These are phyloP conservation scores for Prinsepia uniflora DNA, from an alignment of 306 rosid genomes.

Conservation along the genomic window DNA sequence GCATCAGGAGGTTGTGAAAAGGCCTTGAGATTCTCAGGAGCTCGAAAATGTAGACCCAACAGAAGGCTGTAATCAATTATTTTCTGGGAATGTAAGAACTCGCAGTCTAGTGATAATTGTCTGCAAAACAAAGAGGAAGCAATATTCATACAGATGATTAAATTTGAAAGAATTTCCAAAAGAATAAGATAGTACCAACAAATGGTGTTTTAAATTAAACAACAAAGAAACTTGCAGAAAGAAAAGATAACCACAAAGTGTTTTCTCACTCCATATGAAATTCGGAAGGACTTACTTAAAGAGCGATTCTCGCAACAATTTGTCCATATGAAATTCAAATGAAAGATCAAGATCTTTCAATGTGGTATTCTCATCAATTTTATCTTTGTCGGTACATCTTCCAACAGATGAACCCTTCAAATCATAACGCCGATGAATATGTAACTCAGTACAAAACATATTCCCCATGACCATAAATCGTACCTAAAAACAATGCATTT, in stretches of 20 bases:
- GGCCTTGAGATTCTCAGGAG: conserved; percentile 78
- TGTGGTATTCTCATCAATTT: conserved; percentile 57
- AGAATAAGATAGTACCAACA: conserved; percentile 4
- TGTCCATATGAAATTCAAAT: conserved; percentile 90
- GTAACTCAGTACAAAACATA: conserved; percentile 89
- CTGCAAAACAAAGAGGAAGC: conserved; percentile 46
- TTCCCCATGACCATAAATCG: conserved; percentile 99
- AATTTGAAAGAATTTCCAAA: conserved; percentile 3
- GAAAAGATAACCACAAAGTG: background rate
- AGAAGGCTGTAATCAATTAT: conserved; percentile 94
- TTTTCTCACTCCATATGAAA: background rate
- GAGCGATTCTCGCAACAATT: conserved; percentile 71
- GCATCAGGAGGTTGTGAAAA: conserved; percentile 46
- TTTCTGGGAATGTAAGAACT: conserved; percentile 80
- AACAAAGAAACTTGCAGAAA: background rate
- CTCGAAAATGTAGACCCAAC: conserved; percentile 92
- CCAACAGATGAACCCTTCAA: conserved; percentile 89
- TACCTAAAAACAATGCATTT: conserved; percentile 50
- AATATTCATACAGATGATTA: conserved; percentile 4
- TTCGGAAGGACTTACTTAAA: conserved; percentile 54
- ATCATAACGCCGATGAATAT: conserved; percentile 87
- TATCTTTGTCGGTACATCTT: conserved; percentile 61
- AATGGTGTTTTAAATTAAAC: background rate
- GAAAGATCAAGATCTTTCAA: conserved; percentile 83
- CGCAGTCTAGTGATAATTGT: conserved; percentile 75